Base-by-base conservation (phyloP, 805 yeast species). In the Schwanniomyces pseudopolymorphus region DNA sequence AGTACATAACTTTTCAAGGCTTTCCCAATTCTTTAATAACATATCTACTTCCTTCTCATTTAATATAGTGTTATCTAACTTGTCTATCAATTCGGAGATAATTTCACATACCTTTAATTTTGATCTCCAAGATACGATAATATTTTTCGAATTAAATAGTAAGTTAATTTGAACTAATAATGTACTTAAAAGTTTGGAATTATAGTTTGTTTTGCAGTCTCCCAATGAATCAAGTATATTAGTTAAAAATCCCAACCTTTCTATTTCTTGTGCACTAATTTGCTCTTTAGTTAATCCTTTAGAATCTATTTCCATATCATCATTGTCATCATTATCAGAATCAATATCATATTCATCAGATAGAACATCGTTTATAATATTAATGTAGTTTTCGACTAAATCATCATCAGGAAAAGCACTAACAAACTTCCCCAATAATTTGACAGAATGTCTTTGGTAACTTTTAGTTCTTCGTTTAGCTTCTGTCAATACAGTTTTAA, bases 391-490 rank as follows among this genome's bases (percentile, higher is more conserved):
- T 2, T 61, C 67, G 19, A 69, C 60, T 25, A 77, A 55, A 40
- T 71, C 67, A 21, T 50, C 43, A 6, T 49, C 49, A 13, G 65
- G 64, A 46, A 70, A 77, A 2, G 48, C 56, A 21, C 64, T 62
- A 3, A 81, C 53, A 52, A 75, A 88, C 14, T 60, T 66, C 2
- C 88, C 86, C 33, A 81, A 68, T 0, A 76, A 61, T 21, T 75
- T 70, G 10, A 87, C 61, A 1, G 85, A 79, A 16, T 76, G 73
- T 41, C 69, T 72, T 43, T 82, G 85, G 62, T 91, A 90, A 0
- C 63, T 76, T 54, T 75, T 77, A 57, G 88, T 89, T 37, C 80
- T 78, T 52, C 95, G 73, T 47, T 78, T 78, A 0, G 86, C 79
- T 59, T 91, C 97, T 1, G 71, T 66, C 3, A 72, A 46, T 0